Conservation (phyloP, 1,139 yeast genomes). For the Candida freyschussii region DNA sequence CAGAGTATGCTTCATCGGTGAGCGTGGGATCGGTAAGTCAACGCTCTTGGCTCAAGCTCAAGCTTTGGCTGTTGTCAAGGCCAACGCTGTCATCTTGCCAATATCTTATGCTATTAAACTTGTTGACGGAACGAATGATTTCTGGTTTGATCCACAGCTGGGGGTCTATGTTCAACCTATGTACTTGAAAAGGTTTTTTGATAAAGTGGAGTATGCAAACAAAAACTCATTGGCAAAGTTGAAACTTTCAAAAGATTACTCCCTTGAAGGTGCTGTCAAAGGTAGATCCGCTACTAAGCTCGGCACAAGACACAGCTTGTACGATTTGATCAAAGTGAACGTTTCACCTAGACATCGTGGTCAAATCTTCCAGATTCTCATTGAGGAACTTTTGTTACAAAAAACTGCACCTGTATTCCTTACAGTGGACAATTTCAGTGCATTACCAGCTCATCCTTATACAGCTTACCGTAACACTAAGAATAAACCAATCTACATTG, state of each 20-base stretch:
- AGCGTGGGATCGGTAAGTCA: slow-evolving; percentile 77
- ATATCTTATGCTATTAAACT: slow-evolving; percentile 59
- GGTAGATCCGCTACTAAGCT: slow-evolving; percentile 33
- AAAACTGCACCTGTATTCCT: slow-evolving; percentile 52
- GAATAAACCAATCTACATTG: slow-evolving; percentile 54
- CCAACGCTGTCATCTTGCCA: slow-evolving; percentile 58
- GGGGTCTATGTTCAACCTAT: slow-evolving; percentile 72
- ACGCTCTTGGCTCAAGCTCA: slow-evolving; percentile 69
- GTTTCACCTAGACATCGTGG: slow-evolving; percentile 34
- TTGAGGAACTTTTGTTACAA: slow-evolving; percentile 47
- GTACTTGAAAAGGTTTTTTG: slow-evolving; percentile 60
- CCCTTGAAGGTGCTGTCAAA: slow-evolving; percentile 31
- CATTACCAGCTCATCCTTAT: slow-evolving; percentile 48
- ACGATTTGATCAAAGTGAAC: slow-evolving; percentile 36
- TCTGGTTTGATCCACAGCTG: slow-evolving; percentile 46
- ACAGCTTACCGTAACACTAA: slow-evolving; percentile 60
- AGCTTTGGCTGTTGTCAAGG: slow-evolving; percentile 46
- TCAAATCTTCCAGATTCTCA: slow-evolving; percentile 45
- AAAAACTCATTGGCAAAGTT: slow-evolving; percentile 44
- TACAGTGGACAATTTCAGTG: slow-evolving; percentile 73
- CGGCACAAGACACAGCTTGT: slow-evolving; percentile 40
- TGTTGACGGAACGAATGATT: slow-evolving; percentile 70
- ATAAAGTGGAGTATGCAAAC: slow-evolving; percentile 56
- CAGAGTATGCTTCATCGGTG: slow-evolving; percentile 61
- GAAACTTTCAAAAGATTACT: slow-evolving; percentile 43